Evolutionary conservation across 345 rosid genomes (phyloP).

Genomic region (Gossypium mustelinum): DNA sequence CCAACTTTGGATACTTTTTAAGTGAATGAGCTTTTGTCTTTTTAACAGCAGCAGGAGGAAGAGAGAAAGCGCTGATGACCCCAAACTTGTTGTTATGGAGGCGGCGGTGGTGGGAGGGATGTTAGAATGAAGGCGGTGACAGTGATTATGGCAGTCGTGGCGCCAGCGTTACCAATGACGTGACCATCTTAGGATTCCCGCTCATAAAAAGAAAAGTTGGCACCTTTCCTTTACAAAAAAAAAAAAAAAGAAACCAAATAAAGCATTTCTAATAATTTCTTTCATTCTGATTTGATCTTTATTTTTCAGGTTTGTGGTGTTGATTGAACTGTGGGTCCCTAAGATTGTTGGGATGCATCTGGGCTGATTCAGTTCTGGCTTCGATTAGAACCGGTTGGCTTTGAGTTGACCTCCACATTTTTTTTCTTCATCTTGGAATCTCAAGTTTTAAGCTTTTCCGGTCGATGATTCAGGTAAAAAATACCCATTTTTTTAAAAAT

Average conservation of each 20-base stretch:
- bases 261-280: background rate
- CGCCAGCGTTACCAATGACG: conserved; percentile 11
- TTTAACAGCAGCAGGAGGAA: background rate
- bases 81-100: conserved; percentile 10
- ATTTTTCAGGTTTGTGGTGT: background rate
- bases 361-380: conserved; percentile 11
- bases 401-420: background rate
- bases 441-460: too few species aligned
- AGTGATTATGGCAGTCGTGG: conserved; percentile 6
- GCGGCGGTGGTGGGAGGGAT: conserved; percentile 9
- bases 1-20: background rate
- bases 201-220: background rate
- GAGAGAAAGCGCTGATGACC: background rate
- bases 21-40: background rate
- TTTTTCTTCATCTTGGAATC: background rate
- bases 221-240: background rate
- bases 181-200: conserved; percentile 8
- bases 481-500: background rate
- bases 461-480: conserved; percentile 14
- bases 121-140: conserved; percentile 8
- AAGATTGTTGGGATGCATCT: background rate
- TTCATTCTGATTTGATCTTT: conserved; percentile 6
- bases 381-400: conserved; percentile 4
- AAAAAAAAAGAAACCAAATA: background rate
- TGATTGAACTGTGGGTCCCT: conserved; percentile 10